Percentiles rank a stretch among this genome's conserved stretches.
phyloP scores from a whole-genome alignment of 768 basidiomycete species.

The Naganishia antarctica region DNA sequence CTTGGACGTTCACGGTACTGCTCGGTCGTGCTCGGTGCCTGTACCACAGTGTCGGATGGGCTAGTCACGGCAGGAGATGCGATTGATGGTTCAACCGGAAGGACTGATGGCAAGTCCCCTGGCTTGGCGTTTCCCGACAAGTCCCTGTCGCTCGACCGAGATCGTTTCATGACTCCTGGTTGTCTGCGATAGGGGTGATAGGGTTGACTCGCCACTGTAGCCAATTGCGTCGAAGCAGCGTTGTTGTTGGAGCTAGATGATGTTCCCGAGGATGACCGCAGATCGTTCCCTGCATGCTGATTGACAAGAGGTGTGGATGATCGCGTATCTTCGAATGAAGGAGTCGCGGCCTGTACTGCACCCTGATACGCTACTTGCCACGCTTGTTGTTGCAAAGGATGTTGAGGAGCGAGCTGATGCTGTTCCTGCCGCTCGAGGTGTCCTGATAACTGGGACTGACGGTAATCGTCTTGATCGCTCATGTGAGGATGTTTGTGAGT shows the following conservation, averaged over 20 bases:
- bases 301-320: slow-evolving; percentile 12
- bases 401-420: background rate
- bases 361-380: slow-evolving; percentile 13
- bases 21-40: slow-evolving; percentile 3
- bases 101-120: background rate
- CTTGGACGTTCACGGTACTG: slow-evolving; percentile 6
- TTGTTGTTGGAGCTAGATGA: slow-evolving; percentile 2
- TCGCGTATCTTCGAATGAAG: slow-evolving; percentile 9
- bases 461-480: background rate
- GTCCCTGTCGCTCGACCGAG: slow-evolving; percentile 5
- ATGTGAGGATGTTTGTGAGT: background rate
- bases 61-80: background rate
- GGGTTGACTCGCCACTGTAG: background rate
- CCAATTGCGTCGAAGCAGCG: background rate
- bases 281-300: background rate
- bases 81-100: background rate
- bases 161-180: slow-evolving; percentile 10
- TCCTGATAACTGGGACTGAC: background rate
- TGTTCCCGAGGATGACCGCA: background rate
- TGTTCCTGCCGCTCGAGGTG: background rate
- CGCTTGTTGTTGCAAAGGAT: slow-evolving; percentile 1
- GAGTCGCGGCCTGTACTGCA: background rate
- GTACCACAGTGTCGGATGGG: slow-evolving; percentile 5
- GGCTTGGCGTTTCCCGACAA: background rate
- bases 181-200: slow-evolving; percentile 25